A percentile compares a stretch with the other conserved stretches of the same genome.
Conservation (phyloP, 108 stramenopile species). For the Nitzschia sp. region DNA sequence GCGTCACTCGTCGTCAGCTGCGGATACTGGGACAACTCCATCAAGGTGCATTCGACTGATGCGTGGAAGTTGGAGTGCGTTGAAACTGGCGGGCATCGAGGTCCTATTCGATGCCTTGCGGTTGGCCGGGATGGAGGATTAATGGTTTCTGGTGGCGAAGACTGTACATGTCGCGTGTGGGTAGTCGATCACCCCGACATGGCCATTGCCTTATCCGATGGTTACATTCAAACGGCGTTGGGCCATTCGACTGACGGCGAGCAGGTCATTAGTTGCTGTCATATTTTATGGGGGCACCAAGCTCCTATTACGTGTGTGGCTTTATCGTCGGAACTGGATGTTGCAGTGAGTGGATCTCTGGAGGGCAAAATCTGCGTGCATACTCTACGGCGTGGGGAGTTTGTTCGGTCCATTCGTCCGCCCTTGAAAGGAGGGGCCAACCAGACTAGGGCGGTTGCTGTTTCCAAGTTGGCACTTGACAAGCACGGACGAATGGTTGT, state of each 20-base stretch:
- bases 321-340: constrained; percentile 68
- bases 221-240: constrained; percentile 67
- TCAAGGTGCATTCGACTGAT: constrained; percentile 77
- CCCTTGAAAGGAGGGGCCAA: not conserved
- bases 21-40: constrained; percentile 73
- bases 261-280: constrained; percentile 49
- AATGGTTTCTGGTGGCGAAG: constrained; percentile 76
- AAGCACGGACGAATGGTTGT: constrained; percentile 60
- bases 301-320: constrained; percentile 65
- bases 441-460: constrained; percentile 23
- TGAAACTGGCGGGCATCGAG: constrained; percentile 68
- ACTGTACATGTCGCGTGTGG: constrained; percentile 81
- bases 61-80: constrained; percentile 46
- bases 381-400: constrained; percentile 68
- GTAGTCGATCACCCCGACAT: constrained; percentile 77
- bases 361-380: constrained; percentile 76
- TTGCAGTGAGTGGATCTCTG: constrained; percentile 65
- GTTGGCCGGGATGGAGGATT: constrained; percentile 63
- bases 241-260: constrained; percentile 39
- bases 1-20: constrained; percentile 63
- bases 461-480: constrained; percentile 61
- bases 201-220: constrained; percentile 67
- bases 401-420: constrained; percentile 58
- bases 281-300: constrained; percentile 72
- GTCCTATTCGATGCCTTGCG: constrained; percentile 67